A percentile compares a stretch with the other conserved stretches of the same genome.
Conservation (phyloP, 352 stramenopile species). For the Phytophthora ohioensis region DNA sequence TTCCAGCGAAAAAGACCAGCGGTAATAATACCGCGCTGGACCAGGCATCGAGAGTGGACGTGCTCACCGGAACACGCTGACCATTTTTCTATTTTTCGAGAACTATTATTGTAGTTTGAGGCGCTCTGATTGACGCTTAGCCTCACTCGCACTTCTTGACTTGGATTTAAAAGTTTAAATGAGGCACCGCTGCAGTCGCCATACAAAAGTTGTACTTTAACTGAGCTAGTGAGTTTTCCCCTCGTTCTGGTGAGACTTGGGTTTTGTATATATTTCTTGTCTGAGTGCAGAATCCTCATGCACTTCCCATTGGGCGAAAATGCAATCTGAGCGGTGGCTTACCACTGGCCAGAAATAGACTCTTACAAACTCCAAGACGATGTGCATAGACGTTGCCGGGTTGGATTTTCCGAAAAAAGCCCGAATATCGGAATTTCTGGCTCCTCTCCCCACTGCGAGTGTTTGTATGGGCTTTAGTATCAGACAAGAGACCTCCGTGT, state of each 20-base stretch:
- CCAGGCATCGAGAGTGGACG: too few relatives aligned
- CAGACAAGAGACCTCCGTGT: conserved; percentile 39
- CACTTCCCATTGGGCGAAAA: neutral
- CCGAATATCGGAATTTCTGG: conserved; percentile 16
- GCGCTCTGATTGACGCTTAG: too few relatives aligned
- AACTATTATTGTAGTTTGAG: too few relatives aligned
- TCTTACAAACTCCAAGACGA: neutral
- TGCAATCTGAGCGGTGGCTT: neutral
- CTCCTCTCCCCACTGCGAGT: conserved; percentile 29
- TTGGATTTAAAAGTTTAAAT: too few relatives aligned
- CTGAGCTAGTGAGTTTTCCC: too few relatives aligned
- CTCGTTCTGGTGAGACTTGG: too few relatives aligned
- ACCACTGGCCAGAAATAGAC: conserved; percentile 1
- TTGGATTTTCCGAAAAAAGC: conserved; percentile 11
- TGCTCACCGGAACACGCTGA: conserved; percentile 7
- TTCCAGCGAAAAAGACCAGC: neutral
- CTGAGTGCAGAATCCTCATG: too few relatives aligned
- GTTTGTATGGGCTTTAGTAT: conserved; percentile 45
- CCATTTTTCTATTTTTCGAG: conserved; percentile 32
- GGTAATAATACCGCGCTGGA: conserved; percentile 21
- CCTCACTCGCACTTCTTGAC: too few relatives aligned
- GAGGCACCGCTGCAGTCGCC: too few relatives aligned
- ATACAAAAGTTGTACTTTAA: too few relatives aligned
- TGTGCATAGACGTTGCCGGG: conserved; percentile 9
- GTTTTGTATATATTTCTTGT: too few relatives aligned